Evolutionary conservation across 2,329 filamentous ascomycete genomes (phyloP).

Genomic region (Pseudogymnoascus sp.): DNA sequence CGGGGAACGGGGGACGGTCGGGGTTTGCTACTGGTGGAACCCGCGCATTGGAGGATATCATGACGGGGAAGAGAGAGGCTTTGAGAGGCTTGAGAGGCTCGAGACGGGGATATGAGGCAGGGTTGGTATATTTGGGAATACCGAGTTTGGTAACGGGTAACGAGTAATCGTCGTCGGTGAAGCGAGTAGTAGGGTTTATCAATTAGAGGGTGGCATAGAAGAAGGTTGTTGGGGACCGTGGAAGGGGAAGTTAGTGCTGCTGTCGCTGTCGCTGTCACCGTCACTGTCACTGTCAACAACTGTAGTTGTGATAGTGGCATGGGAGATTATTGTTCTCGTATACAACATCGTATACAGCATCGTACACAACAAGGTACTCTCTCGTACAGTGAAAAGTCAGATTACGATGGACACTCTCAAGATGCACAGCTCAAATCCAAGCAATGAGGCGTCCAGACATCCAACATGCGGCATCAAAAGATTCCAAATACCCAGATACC

Average conservation of each 20-base stretch:
- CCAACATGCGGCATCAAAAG: no score
- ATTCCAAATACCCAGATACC: background rate
- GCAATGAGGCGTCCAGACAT: background rate
- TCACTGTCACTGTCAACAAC: background rate
- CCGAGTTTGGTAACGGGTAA: background rate
- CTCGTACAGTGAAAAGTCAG: background rate
- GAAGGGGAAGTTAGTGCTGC: background rate
- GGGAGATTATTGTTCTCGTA: background rate
- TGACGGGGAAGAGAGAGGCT: background rate
- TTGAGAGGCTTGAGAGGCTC: no score
- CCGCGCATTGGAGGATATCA: background rate
- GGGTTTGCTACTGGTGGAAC: constrained; percentile 2
- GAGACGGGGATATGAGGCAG: background rate
- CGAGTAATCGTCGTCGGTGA: background rate
- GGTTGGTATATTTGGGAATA: constrained; percentile 2
- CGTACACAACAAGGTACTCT: background rate
- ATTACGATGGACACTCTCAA: background rate
- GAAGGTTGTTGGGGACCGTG: background rate
- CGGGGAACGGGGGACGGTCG: background rate
- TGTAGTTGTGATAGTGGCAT: background rate
- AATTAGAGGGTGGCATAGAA: background rate
- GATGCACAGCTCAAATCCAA: background rate
- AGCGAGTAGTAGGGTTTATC: background rate
- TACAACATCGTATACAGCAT: background rate
- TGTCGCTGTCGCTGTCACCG: no score